These are phyloP conservation scores for Lasiosphaeria miniovina DNA, from an alignment of 495 filamentous ascomycete genomes.

Conservation along the genomic window DNA sequence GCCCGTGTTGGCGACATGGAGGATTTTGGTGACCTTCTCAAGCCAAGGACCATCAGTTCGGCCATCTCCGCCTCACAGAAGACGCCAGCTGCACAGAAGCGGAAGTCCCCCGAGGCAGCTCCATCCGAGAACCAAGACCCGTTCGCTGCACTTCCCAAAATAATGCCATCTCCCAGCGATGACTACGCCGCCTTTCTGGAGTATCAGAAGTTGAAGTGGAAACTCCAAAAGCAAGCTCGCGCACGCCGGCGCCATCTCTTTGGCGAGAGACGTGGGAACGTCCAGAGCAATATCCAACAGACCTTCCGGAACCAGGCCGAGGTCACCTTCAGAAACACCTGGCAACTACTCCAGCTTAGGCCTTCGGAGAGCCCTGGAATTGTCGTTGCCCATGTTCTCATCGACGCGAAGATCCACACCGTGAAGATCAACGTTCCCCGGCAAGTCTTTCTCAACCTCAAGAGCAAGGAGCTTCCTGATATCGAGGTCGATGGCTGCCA, in stretches of 20 bases:
- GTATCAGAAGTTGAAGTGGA: conserved; percentile 99
- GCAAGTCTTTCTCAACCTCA: conserved; percentile 87
- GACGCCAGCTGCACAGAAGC: conserved; percentile 59
- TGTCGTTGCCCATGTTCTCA: conserved; percentile 84
- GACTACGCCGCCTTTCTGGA: conserved; percentile 87
- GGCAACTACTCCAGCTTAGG: conserved; percentile 88
- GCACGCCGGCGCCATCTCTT: conserved; percentile 87
- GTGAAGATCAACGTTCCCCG: conserved; percentile 88
- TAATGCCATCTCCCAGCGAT: conserved; percentile 80
- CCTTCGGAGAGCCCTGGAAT: conserved; percentile 78
- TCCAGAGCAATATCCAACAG: conserved; percentile 73
- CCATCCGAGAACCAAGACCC: conserved; percentile 65
- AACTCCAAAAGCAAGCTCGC: conserved; percentile 90
- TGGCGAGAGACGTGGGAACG: conserved; percentile 70
- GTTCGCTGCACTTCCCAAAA: conserved; percentile 76
- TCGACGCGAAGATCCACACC: conserved; percentile 83
- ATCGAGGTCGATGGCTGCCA: conserved; percentile 83
- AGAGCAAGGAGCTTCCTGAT: conserved; percentile 79
- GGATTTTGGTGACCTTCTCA: conserved; percentile 73
- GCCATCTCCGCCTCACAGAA: conserved; percentile 46
- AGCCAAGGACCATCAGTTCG: conserved; percentile 65
- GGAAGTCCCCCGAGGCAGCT: conserved; percentile 68
- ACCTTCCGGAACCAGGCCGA: conserved; percentile 91
- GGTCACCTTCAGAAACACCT: conserved; percentile 81
- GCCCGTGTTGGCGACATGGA: conserved; percentile 67